Base-by-base conservation (phyloP, 805 yeast genomes). In the Hagleromyces aurorensis region DNA sequence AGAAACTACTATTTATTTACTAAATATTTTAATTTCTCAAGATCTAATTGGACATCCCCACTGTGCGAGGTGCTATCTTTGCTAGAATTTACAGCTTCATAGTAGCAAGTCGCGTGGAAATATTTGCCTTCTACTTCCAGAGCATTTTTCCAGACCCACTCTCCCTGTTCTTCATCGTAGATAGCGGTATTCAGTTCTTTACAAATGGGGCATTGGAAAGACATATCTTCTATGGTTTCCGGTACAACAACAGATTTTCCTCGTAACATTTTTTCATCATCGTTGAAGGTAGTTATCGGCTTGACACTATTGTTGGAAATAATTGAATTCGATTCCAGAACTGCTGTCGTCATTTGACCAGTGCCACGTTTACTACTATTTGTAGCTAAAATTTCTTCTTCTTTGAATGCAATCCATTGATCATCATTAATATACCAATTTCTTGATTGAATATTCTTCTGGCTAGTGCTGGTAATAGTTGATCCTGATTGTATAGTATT, bases 121-220 rank as follows among this genome's bases (percentile, higher is more conserved):
- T 72, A 64, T 37, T 62, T 64, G 3, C 65, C 69, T 29, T 66
- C 61, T 1, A 61, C 62, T 29, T 62, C 64, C 9, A 75, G 62
- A 2, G 85, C 78, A 47, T 78, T 76, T 38, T 62, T 67, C 86
- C 87, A 81, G 13, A 81, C 70, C 93, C 93, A 82, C 42, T 79
- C 87, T 34, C 86, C 89, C 2, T 69, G 56, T 25, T 75, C 79
- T 43, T 80, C 89, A 41, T 74, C 75, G 65, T 78, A 82, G 5
- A 67, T 67, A n/a, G 78, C 78, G 25, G 63, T 59, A 16, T 78
- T 62, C 7, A 60, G 63, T 37, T 83, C 93, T 45, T 71, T 72
- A 54, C 93, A 82, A 17, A 81, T 70, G 1, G 80, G 78, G 55
- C 93, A 82, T 12, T 67, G 61, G 18, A 65, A 61, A 12, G 62